A percentile compares a stretch with the other conserved stretches of the same genome.
These are phyloP conservation scores for Phyllosticta capitalensis DNA, from an alignment of 2,329 filamentous ascomycete genomes.

Conservation along the genomic window DNA sequence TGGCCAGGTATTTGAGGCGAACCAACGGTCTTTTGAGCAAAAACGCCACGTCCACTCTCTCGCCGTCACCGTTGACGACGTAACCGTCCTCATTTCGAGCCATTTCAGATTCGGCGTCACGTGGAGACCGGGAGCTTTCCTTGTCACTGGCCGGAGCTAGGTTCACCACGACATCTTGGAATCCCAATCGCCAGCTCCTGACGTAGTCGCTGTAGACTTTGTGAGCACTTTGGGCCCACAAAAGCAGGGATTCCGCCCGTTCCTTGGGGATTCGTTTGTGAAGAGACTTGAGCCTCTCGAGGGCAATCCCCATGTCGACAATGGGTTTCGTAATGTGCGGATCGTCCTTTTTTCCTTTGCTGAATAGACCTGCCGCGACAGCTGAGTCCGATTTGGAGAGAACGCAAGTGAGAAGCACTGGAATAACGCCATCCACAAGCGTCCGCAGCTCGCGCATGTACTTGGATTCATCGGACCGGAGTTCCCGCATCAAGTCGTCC, in stretches of 20 bases:
- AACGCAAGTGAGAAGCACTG: conserved; percentile 78
- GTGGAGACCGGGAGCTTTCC: conserved; percentile 19
- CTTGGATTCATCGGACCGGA: conserved; percentile 72
- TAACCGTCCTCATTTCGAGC: conserved; percentile 51
- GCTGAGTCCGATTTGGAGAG: conserved; percentile 60
- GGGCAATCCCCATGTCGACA: conserved; percentile 81
- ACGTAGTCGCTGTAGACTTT: conserved; percentile 80
- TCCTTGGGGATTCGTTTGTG: conserved; percentile 73
- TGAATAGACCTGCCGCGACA: conserved; percentile 58
- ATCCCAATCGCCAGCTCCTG: conserved; percentile 81
- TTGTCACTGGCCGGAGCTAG: conserved; percentile 66
- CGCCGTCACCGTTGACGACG: conserved; percentile 62
- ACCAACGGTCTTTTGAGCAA: conserved; percentile 82
- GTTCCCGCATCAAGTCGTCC: conserved; percentile 67
- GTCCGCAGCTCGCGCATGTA: conserved; percentile 89
- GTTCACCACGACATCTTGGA: conserved; percentile 90
- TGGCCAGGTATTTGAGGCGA: conserved; percentile 77
- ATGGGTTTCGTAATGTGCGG: conserved; percentile 71
- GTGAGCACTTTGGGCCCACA: conserved; percentile 71
- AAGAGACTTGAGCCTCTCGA: conserved; percentile 72
- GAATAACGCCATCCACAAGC: conserved; percentile 87
- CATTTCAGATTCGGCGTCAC: conserved; percentile 35
- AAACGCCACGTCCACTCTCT: conserved; percentile 89
- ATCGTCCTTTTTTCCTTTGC: conserved; percentile 47
- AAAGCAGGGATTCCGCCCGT: conserved; percentile 61